Percentiles rank a stretch among this genome's conserved stretches.
These are phyloP conservation scores for Psilocybe subaeruginosa DNA, from an alignment of 768 basidiomycete species.

Conservation along the genomic window DNA sequence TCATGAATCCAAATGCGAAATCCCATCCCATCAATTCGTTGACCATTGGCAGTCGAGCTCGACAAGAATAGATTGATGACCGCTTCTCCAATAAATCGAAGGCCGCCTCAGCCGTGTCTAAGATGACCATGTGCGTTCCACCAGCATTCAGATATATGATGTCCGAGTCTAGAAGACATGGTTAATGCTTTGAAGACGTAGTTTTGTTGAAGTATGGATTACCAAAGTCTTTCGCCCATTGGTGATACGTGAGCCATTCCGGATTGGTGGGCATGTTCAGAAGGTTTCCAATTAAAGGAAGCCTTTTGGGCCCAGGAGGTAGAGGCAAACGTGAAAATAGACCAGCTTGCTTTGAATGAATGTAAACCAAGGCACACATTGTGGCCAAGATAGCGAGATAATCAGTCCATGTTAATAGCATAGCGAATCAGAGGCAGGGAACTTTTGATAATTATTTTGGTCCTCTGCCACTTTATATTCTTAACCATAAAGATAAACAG, in stretches of 20 bases:
- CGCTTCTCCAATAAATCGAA: constrained; percentile 43
- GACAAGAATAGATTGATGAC: constrained; percentile 42
- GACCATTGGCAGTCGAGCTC: constrained; percentile 15
- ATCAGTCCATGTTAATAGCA: no score
- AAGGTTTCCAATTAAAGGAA: constrained; percentile 10
- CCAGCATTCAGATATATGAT: constrained; percentile 31
- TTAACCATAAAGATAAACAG: not conserved
- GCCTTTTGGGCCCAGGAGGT: constrained; percentile 12
- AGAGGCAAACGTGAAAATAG: not conserved
- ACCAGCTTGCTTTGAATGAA: not conserved
- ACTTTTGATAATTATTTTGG: no score
- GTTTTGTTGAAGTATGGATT: not conserved
- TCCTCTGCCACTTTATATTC: no score
- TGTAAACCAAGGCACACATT: not conserved
- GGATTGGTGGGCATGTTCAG: not conserved
- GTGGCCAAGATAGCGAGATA: not conserved
- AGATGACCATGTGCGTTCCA: constrained; percentile 36
- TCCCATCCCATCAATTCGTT: not conserved
- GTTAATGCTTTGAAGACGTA: not conserved
- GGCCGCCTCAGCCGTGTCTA: constrained; percentile 36
- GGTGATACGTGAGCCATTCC: constrained; percentile 6
- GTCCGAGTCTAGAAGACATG: constrained; percentile 27
- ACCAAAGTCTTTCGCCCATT: constrained; percentile 26
- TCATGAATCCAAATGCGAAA: constrained; percentile 18
- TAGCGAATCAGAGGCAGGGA: no score